Evolutionary conservation across 768 basidiomycete genomes (phyloP).

Genomic region (Asterophora parasitica): DNA sequence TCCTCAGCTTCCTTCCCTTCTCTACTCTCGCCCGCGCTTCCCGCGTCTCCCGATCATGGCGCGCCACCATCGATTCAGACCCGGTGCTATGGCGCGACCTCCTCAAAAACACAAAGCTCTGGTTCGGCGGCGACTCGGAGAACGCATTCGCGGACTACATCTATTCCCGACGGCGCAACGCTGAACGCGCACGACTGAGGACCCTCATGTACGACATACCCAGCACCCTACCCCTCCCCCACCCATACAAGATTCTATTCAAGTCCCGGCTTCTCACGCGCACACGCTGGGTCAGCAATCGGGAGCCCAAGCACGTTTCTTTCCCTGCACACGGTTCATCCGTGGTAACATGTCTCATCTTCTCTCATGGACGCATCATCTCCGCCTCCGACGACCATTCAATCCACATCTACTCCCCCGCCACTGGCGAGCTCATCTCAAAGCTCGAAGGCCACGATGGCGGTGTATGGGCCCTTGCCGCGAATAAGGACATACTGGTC

Average conservation of each 20-base stretch:
- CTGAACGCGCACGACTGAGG: constrained; percentile 22
- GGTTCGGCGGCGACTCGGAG: constrained; percentile 87
- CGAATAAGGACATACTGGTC: constrained; percentile 82
- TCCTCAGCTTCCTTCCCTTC: constrained; percentile 82
- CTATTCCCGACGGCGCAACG: constrained; percentile 52
- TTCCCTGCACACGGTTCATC: constrained; percentile 87
- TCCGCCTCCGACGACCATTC: constrained; percentile 97
- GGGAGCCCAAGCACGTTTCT: constrained; percentile 68
- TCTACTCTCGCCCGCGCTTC: constrained; percentile 81
- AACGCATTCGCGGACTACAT: constrained; percentile 73
- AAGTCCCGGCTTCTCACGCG: constrained; percentile 82
- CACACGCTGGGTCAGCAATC: constrained; percentile 73
- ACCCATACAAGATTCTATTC: constrained; percentile 91
- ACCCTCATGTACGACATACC: constrained; percentile 21
- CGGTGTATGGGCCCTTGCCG: constrained; percentile 95
- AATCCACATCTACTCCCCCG: constrained; percentile 91
- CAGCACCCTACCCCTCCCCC: constrained; percentile 60
- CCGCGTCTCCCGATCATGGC: constrained; percentile 86
- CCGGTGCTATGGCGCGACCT: constrained; percentile 87
- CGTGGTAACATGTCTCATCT: constrained; percentile 94
- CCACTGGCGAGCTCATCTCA: constrained; percentile 68
- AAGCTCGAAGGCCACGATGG: constrained; percentile 89
- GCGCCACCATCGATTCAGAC: constrained; percentile 87
- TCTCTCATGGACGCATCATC: constrained; percentile 92
- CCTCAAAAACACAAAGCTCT: constrained; percentile 76